A percentile compares a stretch with the other conserved stretches of the same genome.
These are phyloP conservation scores for Hibiscus trionum DNA, from an alignment of 345 rosid genomes.

Conservation along the genomic window DNA sequence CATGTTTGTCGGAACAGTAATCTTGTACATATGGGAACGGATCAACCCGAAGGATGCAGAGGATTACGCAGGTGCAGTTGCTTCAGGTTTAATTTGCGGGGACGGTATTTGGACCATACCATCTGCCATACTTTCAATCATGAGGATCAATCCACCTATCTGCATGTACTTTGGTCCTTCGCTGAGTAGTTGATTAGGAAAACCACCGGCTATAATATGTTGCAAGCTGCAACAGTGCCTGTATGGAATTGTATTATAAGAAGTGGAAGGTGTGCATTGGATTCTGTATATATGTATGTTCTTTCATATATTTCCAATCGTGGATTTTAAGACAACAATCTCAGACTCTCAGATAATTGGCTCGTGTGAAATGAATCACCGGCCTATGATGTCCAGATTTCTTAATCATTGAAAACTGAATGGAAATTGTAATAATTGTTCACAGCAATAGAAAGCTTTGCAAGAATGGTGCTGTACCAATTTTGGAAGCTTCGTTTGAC, in stretches of 20 bases:
- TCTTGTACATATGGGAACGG: slow-evolving; percentile 67
- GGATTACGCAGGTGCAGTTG: slow-evolving; percentile 70
- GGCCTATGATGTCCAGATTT: not conserved
- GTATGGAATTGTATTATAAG: not conserved
- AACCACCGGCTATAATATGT: not conserved
- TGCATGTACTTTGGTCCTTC: slow-evolving; percentile 92
- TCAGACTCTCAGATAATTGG: not conserved
- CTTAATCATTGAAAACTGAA: not conserved
- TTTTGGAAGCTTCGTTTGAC: not conserved
- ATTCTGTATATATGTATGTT: slow-evolving; percentile 8
- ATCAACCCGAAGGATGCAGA: slow-evolving; percentile 59
- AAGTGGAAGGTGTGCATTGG: not conserved
- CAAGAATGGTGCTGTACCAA: not conserved
- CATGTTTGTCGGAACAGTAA: slow-evolving; percentile 76
- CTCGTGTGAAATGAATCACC: not conserved
- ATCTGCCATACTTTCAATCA: slow-evolving; percentile 70
- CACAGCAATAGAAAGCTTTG: not conserved
- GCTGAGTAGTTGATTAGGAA: slow-evolving; percentile 23
- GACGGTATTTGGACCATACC: slow-evolving; percentile 93
- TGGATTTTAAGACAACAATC: too few species aligned
- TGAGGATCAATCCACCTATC: slow-evolving; percentile 80
- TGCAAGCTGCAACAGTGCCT: slow-evolving; percentile 4
- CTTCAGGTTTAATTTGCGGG: slow-evolving; percentile 87
- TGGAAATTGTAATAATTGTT: not conserved
- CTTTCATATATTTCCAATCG: not conserved